phyloP scores from a whole-genome alignment of 2,329 filamentous ascomycete species.

The Sporothrix sp. region DNA sequence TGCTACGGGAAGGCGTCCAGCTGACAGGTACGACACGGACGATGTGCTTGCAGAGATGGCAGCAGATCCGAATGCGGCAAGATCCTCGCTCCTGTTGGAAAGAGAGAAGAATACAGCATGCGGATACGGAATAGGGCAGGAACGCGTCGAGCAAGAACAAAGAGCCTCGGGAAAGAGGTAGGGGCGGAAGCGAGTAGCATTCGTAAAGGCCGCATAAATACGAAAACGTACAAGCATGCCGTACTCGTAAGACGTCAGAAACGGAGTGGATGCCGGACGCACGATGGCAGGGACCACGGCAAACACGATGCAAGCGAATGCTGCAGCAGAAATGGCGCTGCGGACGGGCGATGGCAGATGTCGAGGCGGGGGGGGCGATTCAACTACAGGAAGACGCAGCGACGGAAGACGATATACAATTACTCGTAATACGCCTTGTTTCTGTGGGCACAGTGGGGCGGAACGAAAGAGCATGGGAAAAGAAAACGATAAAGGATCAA shows the following conservation, averaged over 20 bases:
- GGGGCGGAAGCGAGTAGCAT: too few species aligned
- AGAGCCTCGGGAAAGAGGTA: not conserved
- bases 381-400: not conserved
- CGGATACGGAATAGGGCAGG: not conserved
- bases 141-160: not conserved
- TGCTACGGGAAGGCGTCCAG: too few species aligned
- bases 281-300: not conserved
- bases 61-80: not conserved
- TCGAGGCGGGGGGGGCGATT: not conserved
- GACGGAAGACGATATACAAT: not conserved
- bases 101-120: not conserved
- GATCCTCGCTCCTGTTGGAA: too few species aligned
- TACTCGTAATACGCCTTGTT: not conserved
- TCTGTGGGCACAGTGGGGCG: not conserved
- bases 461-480: not conserved
- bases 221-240: too few species aligned
- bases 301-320: not conserved
- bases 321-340: not conserved
- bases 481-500: not conserved
- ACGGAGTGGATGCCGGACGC: not conserved
- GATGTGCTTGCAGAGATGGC: not conserved
- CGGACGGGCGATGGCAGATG: not conserved
- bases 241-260: too few species aligned
- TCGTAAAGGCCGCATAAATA: too few species aligned
- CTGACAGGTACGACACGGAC: not conserved